Evolutionary conservation across 176 grass and related monocot genomes (phyloP), one percentile per base, ranked within the genome.

Genomic region (Canna indica): DNA sequence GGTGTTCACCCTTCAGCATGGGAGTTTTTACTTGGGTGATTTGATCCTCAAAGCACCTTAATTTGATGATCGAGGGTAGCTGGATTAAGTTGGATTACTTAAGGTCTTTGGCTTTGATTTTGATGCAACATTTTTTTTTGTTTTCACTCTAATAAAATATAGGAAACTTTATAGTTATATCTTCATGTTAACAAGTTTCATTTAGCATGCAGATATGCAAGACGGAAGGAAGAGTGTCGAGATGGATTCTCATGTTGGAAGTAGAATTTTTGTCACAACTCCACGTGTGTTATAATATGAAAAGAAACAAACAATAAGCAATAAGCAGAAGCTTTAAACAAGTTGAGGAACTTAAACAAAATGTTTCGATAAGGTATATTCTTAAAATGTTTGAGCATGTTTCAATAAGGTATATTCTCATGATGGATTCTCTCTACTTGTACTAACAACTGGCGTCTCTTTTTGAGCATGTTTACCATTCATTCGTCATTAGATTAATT

Each of bases 1-100:
- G 95, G 95, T 81, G 86, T 99, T 53, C 90, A 99, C 83, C 95
- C 95, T 64, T 88, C 95, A 29, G 95, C 94, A 59, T 99, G 95
- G 95, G 95, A 94, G 45, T 94, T 88, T 70, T 87, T 94, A 79
- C 90, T 99, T 73, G 95, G 95, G n/a, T 99, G 95, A 71, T 99
- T 85, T 17, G 90, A 99, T 67, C 90, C 95, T n/a, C 84, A 88
- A 84, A 99, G 95, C 73, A 94, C 89, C 53, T 93, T n/a, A n/a
- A n/a, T n/a, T 90, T 39, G 95, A 99, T 67, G 95, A 99, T 56
- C 69, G 87, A 67, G 95, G 90, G 36, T 77, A 94, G 60, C 84
- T 94, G 63, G 94, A 90, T 44, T 4, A 44, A 11, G 41, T 44
- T 44, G 41, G 13, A 44, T 44, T 44, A 44, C 3, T 39, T 39